These are phyloP conservation scores for Venturiaceae sp. DNA, from an alignment of 2,329 filamentous ascomycete species.

Conservation along the genomic window DNA sequence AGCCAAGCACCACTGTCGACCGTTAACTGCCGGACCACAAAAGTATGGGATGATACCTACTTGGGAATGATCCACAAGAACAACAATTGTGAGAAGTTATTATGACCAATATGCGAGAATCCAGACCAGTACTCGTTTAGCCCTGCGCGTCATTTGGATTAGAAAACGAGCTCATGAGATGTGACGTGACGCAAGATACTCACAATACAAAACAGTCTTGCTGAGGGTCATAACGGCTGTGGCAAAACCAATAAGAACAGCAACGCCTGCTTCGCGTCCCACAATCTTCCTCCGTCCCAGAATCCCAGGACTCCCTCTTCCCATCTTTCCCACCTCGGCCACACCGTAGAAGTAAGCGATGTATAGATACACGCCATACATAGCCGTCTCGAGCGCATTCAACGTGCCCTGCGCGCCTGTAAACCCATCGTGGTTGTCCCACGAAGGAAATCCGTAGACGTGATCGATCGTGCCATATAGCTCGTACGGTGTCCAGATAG, in stretches of 20 bases:
- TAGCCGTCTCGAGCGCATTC: constrained; percentile 57
- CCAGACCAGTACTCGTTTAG: constrained; percentile 51
- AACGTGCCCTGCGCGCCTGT: constrained; percentile 62
- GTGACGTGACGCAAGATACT: constrained; percentile 23
- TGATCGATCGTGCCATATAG: constrained; percentile 74
- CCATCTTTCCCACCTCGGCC: constrained; percentile 20
- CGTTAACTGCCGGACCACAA: constrained; percentile 13
- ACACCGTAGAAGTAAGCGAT: constrained; percentile 17
- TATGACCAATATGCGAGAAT: constrained; percentile 55
- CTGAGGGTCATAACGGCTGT: constrained; percentile 54
- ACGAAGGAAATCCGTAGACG: constrained; percentile 71
- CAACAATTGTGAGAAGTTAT: constrained; percentile 41
- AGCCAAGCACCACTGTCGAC: constrained; percentile 51
- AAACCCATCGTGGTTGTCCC: constrained; percentile 60
- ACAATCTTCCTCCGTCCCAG: constrained; percentile 17
- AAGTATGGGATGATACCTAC: constrained; percentile 31
- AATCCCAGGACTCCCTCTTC: constrained; percentile 28
- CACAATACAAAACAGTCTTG: constrained; percentile 60
- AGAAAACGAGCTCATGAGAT: background rate
- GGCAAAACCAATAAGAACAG: constrained; percentile 49
- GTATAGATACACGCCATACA: constrained; percentile 54
- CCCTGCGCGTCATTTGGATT: constrained; percentile 27
- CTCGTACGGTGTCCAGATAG: constrained; percentile 67
- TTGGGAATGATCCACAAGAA: constrained; percentile 58
- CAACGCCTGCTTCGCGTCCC: constrained; percentile 42